phyloP scores from a whole-genome alignment of 1,284 basidiomycete species.

The Phellinidium pouzarii region DNA sequence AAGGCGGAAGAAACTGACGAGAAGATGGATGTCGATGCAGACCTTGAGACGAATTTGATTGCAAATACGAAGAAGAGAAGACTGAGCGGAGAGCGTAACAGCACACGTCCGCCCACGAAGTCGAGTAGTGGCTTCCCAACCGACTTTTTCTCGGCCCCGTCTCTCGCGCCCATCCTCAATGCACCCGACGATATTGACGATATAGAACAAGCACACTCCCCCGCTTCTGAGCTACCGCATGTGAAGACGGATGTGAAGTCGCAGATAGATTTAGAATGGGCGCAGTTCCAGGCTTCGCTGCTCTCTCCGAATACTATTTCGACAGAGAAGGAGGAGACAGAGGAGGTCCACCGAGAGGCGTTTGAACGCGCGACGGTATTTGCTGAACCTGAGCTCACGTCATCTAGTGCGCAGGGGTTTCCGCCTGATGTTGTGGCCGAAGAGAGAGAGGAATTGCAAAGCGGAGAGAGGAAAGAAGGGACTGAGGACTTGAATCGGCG shows the following conservation, averaged over 20 bases:
- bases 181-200: constrained; percentile 38
- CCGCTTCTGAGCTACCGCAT: background rate
- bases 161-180: constrained; percentile 38
- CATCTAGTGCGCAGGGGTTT: constrained; percentile 46
- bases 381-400: constrained; percentile 56
- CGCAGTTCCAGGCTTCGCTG: constrained; percentile 59
- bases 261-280: constrained; percentile 27
- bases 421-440: constrained; percentile 31
- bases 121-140: constrained; percentile 41
- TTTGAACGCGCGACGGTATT: constrained; percentile 65
- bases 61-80: constrained; percentile 15
- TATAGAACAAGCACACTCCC: constrained; percentile 25
- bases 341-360: constrained; percentile 34
- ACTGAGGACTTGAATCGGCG: constrained; percentile 31
- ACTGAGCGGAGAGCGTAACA: constrained; percentile 11
- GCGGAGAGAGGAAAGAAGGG: constrained; percentile 24
- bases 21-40: constrained; percentile 20
- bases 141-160: constrained; percentile 77
- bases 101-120: background rate
- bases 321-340: constrained; percentile 25
- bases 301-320: constrained; percentile 27
- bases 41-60: constrained; percentile 12
- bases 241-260: constrained; percentile 20
- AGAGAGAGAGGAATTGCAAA: constrained; percentile 22
- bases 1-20: constrained; percentile 34